Base-by-base conservation (phyloP, 768 basidiomycete genomes). In the Russula griseocarnosa region DNA sequence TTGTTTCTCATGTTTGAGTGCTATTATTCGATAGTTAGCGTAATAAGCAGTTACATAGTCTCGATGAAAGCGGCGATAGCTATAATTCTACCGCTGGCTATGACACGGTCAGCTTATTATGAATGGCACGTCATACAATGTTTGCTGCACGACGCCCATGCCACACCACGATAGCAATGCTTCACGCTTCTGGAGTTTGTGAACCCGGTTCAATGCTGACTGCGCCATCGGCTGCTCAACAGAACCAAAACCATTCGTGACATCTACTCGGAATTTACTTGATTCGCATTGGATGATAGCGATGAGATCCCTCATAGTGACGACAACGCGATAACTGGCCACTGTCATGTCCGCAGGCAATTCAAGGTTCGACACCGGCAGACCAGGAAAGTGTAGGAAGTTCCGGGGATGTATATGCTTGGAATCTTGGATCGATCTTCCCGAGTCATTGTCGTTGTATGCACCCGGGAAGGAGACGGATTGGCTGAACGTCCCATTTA, bases 381-480 rank as follows among this genome's bases (percentile, higher is more conserved):
- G 56, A n/a, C 67, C 67, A 28, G 67, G 66, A 67, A 69, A 3
- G 1, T 1, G 54, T 67, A 69, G 0, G 28, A 5, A 13, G 46
- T 2, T 7, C n/a, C 14, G 47, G 47, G 2, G 9, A 46, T 11
- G 34, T 59, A 69, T 5, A 68, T 82, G 47, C 75, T 71, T 18
- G 80, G 79, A 65, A n/a, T n/a, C n/a, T n/a, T n/a, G n/a, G n/a
- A n/a, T 79, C 83, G 63, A 82, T 72, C 91, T 86, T 50, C 90
- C 89, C 3, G 88, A 83, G 67, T 91, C 88, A 38, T 69, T 78
- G 71, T 87, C 85, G 28, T 71, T 79, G 76, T 92, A 92, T n/a
- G 82, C 89, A 22, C 90, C 90, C 0, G 90, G 90, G 62, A 92
- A 78, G 42, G 74, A 77, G 46, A 88, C 88, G 38, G 84, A 82